A percentile compares a stretch with the other conserved stretches of the same genome.
phyloP scores from a whole-genome alignment of 139 green algal genomes.

The Chlamydomonas asymmetrica region DNA sequence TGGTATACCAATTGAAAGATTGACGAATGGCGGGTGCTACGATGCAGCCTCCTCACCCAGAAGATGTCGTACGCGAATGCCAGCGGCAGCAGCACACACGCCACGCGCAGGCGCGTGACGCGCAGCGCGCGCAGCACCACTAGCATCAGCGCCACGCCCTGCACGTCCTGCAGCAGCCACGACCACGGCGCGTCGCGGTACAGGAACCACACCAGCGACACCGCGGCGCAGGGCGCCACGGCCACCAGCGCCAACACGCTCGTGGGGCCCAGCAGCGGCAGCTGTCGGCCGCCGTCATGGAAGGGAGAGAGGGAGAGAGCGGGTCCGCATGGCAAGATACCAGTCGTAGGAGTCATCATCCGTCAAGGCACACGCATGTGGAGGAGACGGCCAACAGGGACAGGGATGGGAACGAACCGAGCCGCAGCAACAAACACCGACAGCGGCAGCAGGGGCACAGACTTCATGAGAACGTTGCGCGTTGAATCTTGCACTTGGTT shows the following conservation, averaged over 20 bases:
- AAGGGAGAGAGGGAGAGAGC: neutral
- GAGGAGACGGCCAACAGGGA: no score
- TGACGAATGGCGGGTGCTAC: no score
- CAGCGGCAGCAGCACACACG: slow-evolving; percentile 74
- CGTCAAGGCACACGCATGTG: no score
- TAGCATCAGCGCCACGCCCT: slow-evolving; percentile 69
- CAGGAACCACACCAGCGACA: slow-evolving; percentile 55
- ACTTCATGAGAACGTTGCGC: no score
- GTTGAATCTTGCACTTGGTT: no score
- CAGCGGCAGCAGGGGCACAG: no score
- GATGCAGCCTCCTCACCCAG: no score
- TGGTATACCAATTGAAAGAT: no score
- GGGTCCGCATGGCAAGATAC: no score
- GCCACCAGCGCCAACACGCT: slow-evolving; percentile 25
- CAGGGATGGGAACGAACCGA: no score
- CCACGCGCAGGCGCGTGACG: slow-evolving; percentile 67
- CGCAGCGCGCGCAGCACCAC: slow-evolving; percentile 69
- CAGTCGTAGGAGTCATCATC: no score
- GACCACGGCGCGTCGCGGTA: slow-evolving; percentile 44
- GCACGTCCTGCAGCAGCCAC: slow-evolving; percentile 76
- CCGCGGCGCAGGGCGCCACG: slow-evolving; percentile 4
- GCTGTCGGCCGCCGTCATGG: neutral
- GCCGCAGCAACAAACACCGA: no score
- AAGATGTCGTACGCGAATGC: slow-evolving; percentile 78
- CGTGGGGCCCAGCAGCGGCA: slow-evolving; percentile 8